Percentiles rank a stretch among this genome's conserved stretches.
phyloP scores from a whole-genome alignment of 305 asterid genomes.

The Fraxinus ornus region DNA sequence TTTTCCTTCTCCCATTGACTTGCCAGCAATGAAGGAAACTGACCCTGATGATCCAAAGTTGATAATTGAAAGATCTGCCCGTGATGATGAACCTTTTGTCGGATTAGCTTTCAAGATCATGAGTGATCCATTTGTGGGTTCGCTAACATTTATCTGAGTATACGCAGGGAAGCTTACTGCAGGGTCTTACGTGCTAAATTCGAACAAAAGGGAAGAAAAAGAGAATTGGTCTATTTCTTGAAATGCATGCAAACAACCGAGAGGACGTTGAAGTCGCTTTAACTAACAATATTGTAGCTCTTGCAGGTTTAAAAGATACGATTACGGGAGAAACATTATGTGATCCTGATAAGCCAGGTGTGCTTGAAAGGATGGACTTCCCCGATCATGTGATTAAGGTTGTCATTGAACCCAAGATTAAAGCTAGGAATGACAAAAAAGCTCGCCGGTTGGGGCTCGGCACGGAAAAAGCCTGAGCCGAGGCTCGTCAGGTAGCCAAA shows the following conservation, averaged over 20 bases:
- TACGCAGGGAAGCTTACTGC: constrained; percentile 84
- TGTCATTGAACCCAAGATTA: constrained; percentile 78
- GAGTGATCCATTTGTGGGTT: constrained; percentile 91
- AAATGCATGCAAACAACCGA: constrained; percentile 97
- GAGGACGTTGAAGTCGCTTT: constrained; percentile 74
- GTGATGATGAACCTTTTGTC: constrained; percentile 75
- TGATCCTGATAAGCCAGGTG: constrained; percentile 75
- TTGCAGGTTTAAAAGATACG: constrained; percentile 93
- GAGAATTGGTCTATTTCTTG: constrained; percentile 89
- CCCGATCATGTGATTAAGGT: constrained; percentile 98
- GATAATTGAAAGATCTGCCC: constrained; percentile 48
- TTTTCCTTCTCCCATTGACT: constrained; percentile 82
- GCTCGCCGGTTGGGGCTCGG: no score
- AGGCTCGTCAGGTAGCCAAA: no score
- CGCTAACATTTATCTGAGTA: constrained; percentile 82
- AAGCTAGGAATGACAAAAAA: no score
- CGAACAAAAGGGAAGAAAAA: constrained; percentile 90
- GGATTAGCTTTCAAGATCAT: constrained; percentile 96
- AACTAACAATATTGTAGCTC: constrained; percentile 87
- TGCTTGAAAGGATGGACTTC: constrained; percentile 96
- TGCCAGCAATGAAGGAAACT: constrained; percentile 86
- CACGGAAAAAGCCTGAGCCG: no score
- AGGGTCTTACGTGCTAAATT: constrained; percentile 76
- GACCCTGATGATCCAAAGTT: constrained; percentile 88
- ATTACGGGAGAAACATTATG: constrained; percentile 88